phyloP scores from a whole-genome alignment of 163 green algal species.

The Picocystis sp. region DNA sequence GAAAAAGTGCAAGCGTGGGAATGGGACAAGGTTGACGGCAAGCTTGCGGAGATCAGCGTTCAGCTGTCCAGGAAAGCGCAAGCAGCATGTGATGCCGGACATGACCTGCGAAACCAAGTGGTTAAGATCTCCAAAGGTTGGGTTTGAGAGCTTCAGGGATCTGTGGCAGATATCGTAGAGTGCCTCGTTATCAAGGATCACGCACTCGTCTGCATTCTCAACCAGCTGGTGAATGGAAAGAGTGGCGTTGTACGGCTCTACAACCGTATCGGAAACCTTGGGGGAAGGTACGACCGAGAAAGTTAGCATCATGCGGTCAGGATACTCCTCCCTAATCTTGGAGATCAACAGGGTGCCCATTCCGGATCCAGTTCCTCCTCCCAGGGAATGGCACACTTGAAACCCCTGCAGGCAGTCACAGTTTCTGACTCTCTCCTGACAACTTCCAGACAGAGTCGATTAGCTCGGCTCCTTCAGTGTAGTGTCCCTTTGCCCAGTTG shows the following conservation, averaged over 20 bases:
- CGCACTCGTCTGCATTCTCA: conserved; percentile 12
- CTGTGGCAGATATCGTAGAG: conserved; percentile 7
- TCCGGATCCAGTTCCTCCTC: conserved; percentile 15
- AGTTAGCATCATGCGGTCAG: conserved; percentile 5
- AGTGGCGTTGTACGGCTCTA: conserved; percentile 5
- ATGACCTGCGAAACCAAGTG: conserved; percentile 4
- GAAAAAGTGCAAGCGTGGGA: conserved; percentile 6
- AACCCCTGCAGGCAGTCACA: conserved; percentile 6
- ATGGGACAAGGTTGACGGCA: background rate
- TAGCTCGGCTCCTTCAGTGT: conserved; percentile 5
- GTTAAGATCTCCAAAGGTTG: conserved; percentile 8
- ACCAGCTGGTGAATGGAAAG: conserved; percentile 4
- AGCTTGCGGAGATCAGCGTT: conserved; percentile 2
- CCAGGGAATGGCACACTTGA: conserved; percentile 6
- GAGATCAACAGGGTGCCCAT: conserved; percentile 8
- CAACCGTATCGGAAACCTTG: conserved; percentile 6
- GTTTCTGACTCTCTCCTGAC: conserved; percentile 16
- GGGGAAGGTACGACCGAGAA: conserved; percentile 6
- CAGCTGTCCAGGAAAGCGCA: conserved; percentile 5
- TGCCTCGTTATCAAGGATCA: conserved; percentile 6
- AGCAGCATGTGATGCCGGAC: conserved; percentile 5
- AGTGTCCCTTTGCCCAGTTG: background rate
- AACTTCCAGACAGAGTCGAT: conserved; percentile 7
- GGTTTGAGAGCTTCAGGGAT: conserved; percentile 5
- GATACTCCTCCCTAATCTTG: conserved; percentile 17